Evolutionary conservation across 345 rosid species (phyloP).

Genomic region (thale cress (Arabidopsis thaliana)): TAIR10.1 NC_003074.8:2711001-2711500

Average conservation of each 20-base stretch:
- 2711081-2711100: slow-evolving; percentile 16
- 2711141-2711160: slow-evolving; percentile 89
- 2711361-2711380: slow-evolving; percentile 52
- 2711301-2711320: slow-evolving; percentile 81
- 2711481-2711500: slow-evolving; percentile 14
- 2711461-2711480: slow-evolving; percentile 76
- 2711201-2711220: slow-evolving; percentile 68
- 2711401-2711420: slow-evolving; percentile 73
- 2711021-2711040: not conserved
- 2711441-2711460: slow-evolving; percentile 75
- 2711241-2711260: slow-evolving; percentile 68
- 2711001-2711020: not conserved
- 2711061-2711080: not conserved
- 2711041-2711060: not conserved
- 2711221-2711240: slow-evolving; percentile 52
- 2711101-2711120: slow-evolving; percentile 68
- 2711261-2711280: slow-evolving; percentile 58
- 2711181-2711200: slow-evolving; percentile 79
- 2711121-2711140: slow-evolving; percentile 82
- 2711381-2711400: slow-evolving; percentile 68
- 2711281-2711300: slow-evolving; percentile 68
- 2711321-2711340: slow-evolving; percentile 82
- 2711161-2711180: slow-evolving; percentile 88
- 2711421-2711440: slow-evolving; percentile 96
- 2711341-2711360: slow-evolving; percentile 76